These are phyloP conservation scores for Candida vartiovaarae DNA, from an alignment of 805 yeast genomes.

Conservation along the genomic window DNA sequence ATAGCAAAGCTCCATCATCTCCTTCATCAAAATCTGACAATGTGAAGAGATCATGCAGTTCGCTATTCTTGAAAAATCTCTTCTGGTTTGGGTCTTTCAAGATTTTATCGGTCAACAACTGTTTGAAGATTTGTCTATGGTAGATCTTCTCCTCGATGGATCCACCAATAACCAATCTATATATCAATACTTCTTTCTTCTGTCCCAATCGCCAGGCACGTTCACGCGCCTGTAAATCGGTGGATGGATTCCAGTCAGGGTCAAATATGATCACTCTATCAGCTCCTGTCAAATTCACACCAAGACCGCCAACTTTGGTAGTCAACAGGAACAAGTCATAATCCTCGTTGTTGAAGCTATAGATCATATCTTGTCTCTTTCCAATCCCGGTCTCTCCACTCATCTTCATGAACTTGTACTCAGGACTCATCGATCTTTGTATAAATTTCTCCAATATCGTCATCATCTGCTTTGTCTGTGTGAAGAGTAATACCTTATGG, in stretches of 20 bases:
- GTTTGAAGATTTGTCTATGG: slow-evolving; percentile 94
- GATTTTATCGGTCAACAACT: slow-evolving; percentile 86
- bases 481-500: slow-evolving; percentile 77
- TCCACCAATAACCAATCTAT: slow-evolving; percentile 88
- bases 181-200: slow-evolving; percentile 83
- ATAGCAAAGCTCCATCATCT: slow-evolving; percentile 42
- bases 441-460: slow-evolving; percentile 74
- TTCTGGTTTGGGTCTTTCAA: slow-evolving; percentile 93
- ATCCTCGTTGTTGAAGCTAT: slow-evolving; percentile 61
- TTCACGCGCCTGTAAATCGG: slow-evolving; percentile 94
- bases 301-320: slow-evolving; percentile 94
- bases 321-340: slow-evolving; percentile 71
- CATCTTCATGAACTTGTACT: slow-evolving; percentile 67
- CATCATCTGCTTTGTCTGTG: slow-evolving; percentile 93
- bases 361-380: slow-evolving; percentile 72
- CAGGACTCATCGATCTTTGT: slow-evolving; percentile 26
- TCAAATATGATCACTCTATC: slow-evolving; percentile 89
- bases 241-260: slow-evolving; percentile 99
- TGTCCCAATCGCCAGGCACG: slow-evolving; percentile 97
- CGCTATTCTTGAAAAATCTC: slow-evolving; percentile 87
- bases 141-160: slow-evolving; percentile 95
- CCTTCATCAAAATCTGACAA: slow-evolving; percentile 64
- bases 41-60: slow-evolving; percentile 81
- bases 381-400: slow-evolving; percentile 88
- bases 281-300: slow-evolving; percentile 92